Base-by-base conservation (phyloP, 2,329 filamentous ascomycete species). In the Aspergillus viridinutans region DNA sequence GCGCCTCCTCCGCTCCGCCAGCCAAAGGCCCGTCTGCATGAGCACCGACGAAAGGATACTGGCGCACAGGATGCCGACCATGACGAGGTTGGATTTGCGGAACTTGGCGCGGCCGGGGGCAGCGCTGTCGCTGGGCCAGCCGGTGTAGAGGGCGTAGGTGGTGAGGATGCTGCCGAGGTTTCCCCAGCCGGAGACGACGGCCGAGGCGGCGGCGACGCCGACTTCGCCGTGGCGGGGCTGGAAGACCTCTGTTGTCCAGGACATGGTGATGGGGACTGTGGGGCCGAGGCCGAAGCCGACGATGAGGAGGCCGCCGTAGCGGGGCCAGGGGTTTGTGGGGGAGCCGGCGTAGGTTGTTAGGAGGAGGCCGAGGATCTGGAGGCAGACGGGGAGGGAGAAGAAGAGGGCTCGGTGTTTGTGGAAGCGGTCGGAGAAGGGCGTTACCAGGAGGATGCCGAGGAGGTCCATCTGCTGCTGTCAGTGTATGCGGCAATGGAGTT, bases 191-290 rank as follows among this genome's bases (percentile, higher is more conserved):
- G 90, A 94, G 0, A 96, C 92, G 10, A 96, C 80, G 2, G 92
- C 92, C 1, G 89, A 86, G 0, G 92, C 91, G 14, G 92, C 89
- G 3, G 92, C 92, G 6, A 96, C 91, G 55, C 92, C 92, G 23
- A 96, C 90, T 74, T 96, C 92, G 49, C 92, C 90, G 69, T 96
- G 92, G 12, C 92, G 88, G 32, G 84, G 83, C 76, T 96, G 91
- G 79, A 96, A 96, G 68, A 96, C 88, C 74, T 96, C 90, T 61
- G 86, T 90, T 32, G 90, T 91, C 92, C 92, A 96, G 38, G 91
- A 88, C 92, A 96, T 96, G 72, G 90, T 93, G 68, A 93, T 93
- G 10, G 92, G 92, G 1, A 96, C 91, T 0, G 92, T 96, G 3
- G 92, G 92, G 1, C 92, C 92, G 1, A 96, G 85, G 0, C 92